Percentiles rank a stretch among this genome's conserved stretches.
Evolutionary conservation across 805 yeast species (phyloP).

Genomic region (Candida tibetensis): DNA sequence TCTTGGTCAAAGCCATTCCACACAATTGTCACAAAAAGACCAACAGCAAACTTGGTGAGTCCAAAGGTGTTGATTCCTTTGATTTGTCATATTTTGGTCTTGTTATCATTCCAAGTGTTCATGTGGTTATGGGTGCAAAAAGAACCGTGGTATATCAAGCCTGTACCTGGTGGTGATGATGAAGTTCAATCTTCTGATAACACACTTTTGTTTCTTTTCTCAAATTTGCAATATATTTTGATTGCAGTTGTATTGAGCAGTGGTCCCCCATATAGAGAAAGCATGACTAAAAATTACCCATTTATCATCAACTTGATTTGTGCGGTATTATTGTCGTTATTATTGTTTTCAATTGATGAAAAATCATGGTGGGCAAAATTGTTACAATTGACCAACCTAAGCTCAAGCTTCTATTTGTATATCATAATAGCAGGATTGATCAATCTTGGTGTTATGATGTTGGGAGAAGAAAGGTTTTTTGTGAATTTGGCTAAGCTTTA

Average conservation of each 20-base stretch:
- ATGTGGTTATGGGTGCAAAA: constrained; percentile 62
- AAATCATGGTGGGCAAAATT: constrained; percentile 57
- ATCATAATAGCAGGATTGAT: constrained; percentile 45
- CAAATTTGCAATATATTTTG: constrained; percentile 87
- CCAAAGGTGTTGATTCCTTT: constrained; percentile 83
- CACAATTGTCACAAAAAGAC: constrained; percentile 64
- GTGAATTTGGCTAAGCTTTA: constrained; percentile 36
- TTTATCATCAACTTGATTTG: constrained; percentile 60
- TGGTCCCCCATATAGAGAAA: constrained; percentile 92
- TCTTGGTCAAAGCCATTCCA: constrained; percentile 89
- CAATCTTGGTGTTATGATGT: constrained; percentile 49
- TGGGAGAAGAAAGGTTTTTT: constrained; percentile 47
- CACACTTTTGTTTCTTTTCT: constrained; percentile 73
- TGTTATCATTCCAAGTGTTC: constrained; percentile 61
- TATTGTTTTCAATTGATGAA: constrained; percentile 54
- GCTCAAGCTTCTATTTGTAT: constrained; percentile 47
- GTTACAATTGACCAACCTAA: constrained; percentile 71
- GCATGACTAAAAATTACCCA: constrained; percentile 63
- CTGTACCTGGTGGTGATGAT: constrained; percentile 70
- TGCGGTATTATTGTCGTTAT: constrained; percentile 49
- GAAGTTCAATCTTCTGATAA: constrained; percentile 86
- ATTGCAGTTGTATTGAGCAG: constrained; percentile 80
- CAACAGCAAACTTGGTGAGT: constrained; percentile 91
- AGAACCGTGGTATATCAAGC: constrained; percentile 74
- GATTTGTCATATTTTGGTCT: constrained; percentile 67